Percentiles rank a stretch among this genome's conserved stretches.
These are phyloP conservation scores for Epithele typhae DNA, from an alignment of 768 basidiomycete genomes.

Conservation along the genomic window DNA sequence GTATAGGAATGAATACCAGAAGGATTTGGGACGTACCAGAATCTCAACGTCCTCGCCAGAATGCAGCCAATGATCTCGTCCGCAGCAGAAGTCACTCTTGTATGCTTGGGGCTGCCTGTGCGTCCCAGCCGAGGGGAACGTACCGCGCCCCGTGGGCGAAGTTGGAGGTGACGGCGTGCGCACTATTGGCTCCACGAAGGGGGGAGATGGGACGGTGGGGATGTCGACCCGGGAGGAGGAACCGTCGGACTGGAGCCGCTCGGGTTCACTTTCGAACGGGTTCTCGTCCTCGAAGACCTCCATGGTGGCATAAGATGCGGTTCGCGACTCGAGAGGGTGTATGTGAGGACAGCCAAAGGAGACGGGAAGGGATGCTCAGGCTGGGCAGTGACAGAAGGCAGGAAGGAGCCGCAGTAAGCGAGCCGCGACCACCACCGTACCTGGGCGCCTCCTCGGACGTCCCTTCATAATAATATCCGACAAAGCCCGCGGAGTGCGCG, in stretches of 20 bases:
- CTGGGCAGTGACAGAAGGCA: no score
- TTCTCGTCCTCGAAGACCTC: constrained; percentile 39
- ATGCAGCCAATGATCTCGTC: constrained; percentile 71
- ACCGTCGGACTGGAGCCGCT: constrained; percentile 35
- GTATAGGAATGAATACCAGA: neutral
- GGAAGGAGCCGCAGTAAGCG: no score
- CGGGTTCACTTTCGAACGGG: constrained; percentile 34
- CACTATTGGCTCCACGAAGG: no score
- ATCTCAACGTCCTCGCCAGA: constrained; percentile 82
- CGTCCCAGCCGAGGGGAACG: constrained; percentile 53
- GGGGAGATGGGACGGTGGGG: constrained; percentile 58
- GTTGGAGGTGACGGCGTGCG: constrained; percentile 43
- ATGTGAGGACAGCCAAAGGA: no score
- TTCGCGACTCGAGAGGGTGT: no score
- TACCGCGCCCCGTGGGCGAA: constrained; percentile 38
- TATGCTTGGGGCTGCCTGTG: constrained; percentile 48
- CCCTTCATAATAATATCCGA: no score
- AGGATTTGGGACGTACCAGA: constrained; percentile 37
- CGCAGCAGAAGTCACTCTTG: constrained; percentile 79
- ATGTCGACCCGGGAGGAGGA: constrained; percentile 54
- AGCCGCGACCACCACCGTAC: no score
- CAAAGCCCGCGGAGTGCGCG: no score
- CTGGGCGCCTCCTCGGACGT: no score
- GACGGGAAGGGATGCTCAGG: no score
- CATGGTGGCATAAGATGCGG: no score